These are phyloP conservation scores for Aspergillus brasiliensis DNA, from an alignment of 2,329 filamentous ascomycete species.

Conservation along the genomic window DNA sequence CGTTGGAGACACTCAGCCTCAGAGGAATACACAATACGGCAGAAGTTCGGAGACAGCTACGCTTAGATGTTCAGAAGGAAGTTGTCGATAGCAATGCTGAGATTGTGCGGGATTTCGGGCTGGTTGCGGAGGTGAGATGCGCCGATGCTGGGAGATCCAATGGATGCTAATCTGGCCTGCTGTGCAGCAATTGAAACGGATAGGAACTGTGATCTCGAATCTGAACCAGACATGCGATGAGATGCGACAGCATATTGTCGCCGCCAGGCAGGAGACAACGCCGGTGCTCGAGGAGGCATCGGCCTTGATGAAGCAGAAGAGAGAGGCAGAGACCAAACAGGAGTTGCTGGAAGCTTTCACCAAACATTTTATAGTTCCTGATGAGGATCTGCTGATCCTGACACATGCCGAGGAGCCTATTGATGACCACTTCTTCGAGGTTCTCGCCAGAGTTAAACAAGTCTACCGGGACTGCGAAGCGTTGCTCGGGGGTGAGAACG, in stretches of 20 bases:
- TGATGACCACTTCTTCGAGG: constrained; percentile 78
- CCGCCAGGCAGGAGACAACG: constrained; percentile 73
- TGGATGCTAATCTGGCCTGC: constrained; percentile 18
- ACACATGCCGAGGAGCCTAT: constrained; percentile 80
- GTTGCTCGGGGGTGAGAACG: constrained; percentile 84
- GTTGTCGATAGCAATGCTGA: constrained; percentile 90
- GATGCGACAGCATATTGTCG: constrained; percentile 75
- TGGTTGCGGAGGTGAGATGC: constrained; percentile 74
- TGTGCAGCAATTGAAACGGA: constrained; percentile 77
- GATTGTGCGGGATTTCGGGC: constrained; percentile 83
- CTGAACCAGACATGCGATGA: constrained; percentile 78
- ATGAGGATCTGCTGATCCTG: constrained; percentile 74
- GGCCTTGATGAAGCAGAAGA: constrained; percentile 70
- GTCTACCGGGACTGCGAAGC: constrained; percentile 88
- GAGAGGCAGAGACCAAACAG: constrained; percentile 77
- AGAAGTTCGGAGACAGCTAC: constrained; percentile 75
- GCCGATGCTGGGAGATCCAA: constrained; percentile 4
- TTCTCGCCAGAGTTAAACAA: constrained; percentile 77
- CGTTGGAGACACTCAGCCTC: constrained; percentile 74
- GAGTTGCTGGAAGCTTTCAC: constrained; percentile 75
- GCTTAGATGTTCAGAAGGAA: constrained; percentile 84
- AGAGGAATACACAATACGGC: constrained; percentile 72
- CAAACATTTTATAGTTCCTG: constrained; percentile 79
- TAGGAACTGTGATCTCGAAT: constrained; percentile 74
- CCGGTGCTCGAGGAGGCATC: constrained; percentile 77